phyloP scores from a whole-genome alignment of 352 stramenopile genomes.

The Phytophthora foliorum region DNA sequence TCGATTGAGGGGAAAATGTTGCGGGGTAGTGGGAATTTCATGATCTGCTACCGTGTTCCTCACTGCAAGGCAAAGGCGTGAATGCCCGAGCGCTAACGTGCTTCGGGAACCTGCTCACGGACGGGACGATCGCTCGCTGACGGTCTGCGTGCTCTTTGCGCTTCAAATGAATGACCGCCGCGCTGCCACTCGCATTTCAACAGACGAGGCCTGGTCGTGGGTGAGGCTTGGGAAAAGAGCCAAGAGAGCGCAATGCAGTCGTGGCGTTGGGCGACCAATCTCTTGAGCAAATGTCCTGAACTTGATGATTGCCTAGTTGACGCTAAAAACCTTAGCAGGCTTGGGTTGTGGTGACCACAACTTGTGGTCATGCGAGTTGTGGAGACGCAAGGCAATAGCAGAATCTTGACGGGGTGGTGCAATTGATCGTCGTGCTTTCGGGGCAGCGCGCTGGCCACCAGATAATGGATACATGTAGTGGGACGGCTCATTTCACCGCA shows the following conservation, averaged over 20 bases:
- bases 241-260: conserved; percentile 5
- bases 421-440: too few relatives aligned
- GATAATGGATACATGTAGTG: conserved; percentile 2
- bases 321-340: too few relatives aligned
- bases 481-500: not conserved
- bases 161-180: not conserved
- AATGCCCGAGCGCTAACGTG: conserved; percentile 18
- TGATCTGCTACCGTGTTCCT: not conserved
- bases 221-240: not conserved
- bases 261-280: not conserved
- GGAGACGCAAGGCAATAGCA: not conserved
- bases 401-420: too few relatives aligned
- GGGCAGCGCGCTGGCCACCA: not conserved
- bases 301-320: too few relatives aligned
- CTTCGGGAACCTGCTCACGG: conserved; percentile 10
- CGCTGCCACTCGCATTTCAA: conserved; percentile 22
- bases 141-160: conserved; percentile 29
- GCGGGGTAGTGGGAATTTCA: conserved; percentile 41
- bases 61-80: conserved; percentile 17
- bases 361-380: too few relatives aligned
- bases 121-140: conserved; percentile 5
- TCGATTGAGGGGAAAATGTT: conserved; percentile 37
- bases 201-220: conserved; percentile 17
- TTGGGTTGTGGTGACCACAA: too few relatives aligned
- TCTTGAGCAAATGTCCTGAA: not conserved